A percentile compares a stretch with the other conserved stretches of the same genome.
Conservation (phyloP, 331 rosid species). For the Malus hybrid region DNA sequence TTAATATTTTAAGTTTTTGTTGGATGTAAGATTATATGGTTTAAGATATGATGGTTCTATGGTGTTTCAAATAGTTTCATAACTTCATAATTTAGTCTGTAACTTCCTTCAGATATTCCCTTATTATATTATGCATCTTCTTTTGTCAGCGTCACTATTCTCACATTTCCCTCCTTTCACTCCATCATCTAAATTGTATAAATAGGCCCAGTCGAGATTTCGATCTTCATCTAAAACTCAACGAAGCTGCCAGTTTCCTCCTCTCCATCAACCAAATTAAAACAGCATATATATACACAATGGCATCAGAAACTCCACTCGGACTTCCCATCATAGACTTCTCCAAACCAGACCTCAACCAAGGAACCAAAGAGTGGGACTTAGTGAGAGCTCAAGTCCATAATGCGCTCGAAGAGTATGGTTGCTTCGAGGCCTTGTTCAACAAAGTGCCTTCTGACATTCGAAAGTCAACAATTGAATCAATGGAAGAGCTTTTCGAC, state of each 20-base stretch:
- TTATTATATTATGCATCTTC: no score
- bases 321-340: constrained; percentile 41
- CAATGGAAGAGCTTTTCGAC: constrained; percentile 33
- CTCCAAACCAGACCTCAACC: constrained; percentile 7
- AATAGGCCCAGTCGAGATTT: neutral
- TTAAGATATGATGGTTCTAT: neutral
- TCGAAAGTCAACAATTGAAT: constrained; percentile 20
- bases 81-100: neutral
- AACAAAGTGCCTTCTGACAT: constrained; percentile 29
- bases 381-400: constrained; percentile 32
- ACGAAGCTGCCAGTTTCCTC: neutral
- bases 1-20: no score
- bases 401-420: constrained; percentile 47
- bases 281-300: neutral
- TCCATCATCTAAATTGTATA: neutral
- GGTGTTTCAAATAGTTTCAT: neutral
- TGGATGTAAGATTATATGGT: neutral
- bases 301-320: neutral
- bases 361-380: constrained; percentile 31
- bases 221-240: neutral
- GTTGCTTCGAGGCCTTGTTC: constrained; percentile 61
- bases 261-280: neutral
- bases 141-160: neutral
- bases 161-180: neutral
- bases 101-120: neutral